Evolutionary conservation across 2,329 filamentous ascomycete genomes (phyloP).

Genomic region (Hymenoscyphus fraxineus): DNA sequence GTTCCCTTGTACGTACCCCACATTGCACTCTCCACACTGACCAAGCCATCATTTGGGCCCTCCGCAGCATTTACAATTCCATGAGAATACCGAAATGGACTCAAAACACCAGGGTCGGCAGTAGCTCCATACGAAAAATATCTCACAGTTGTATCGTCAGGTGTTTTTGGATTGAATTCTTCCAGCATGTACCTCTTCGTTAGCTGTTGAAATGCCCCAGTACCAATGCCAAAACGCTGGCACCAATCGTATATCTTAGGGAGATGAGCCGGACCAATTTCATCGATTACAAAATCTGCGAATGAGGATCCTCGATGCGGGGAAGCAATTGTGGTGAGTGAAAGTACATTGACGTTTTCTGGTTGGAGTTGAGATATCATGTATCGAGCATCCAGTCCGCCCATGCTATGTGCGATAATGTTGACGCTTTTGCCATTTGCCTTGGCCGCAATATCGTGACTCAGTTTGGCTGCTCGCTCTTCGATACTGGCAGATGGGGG

Average conservation of each 20-base stretch:
- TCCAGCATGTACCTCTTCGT: constrained; percentile 55
- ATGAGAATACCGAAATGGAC: constrained; percentile 56
- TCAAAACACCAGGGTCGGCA: constrained; percentile 57
- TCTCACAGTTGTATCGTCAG: constrained; percentile 48
- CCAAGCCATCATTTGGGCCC: constrained; percentile 63
- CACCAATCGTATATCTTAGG: constrained; percentile 54
- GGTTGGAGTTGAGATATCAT: constrained; percentile 58
- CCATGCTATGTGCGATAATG: constrained; percentile 70
- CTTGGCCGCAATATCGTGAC: constrained; percentile 47
- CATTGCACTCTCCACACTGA: constrained; percentile 58
- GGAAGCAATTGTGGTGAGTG: constrained; percentile 38
- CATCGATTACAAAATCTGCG: constrained; percentile 50
- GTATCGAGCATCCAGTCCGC: constrained; percentile 61
- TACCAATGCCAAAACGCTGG: constrained; percentile 50
- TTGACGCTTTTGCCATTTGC: constrained; percentile 60
- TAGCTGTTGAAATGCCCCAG: constrained; percentile 58
- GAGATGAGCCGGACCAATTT: constrained; percentile 45
- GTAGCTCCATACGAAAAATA: constrained; percentile 63
- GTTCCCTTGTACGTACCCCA: constrained; percentile 65
- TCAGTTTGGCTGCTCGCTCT: constrained; percentile 55
- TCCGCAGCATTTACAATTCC: constrained; percentile 48
- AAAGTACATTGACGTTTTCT: constrained; percentile 41
- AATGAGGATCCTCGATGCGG: constrained; percentile 43
- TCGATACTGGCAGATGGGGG: constrained; percentile 60
- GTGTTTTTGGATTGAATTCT: constrained; percentile 56